These are phyloP conservation scores for Xanthoconium separans DNA, from an alignment of 1,284 basidiomycete genomes.

Conservation along the genomic window DNA sequence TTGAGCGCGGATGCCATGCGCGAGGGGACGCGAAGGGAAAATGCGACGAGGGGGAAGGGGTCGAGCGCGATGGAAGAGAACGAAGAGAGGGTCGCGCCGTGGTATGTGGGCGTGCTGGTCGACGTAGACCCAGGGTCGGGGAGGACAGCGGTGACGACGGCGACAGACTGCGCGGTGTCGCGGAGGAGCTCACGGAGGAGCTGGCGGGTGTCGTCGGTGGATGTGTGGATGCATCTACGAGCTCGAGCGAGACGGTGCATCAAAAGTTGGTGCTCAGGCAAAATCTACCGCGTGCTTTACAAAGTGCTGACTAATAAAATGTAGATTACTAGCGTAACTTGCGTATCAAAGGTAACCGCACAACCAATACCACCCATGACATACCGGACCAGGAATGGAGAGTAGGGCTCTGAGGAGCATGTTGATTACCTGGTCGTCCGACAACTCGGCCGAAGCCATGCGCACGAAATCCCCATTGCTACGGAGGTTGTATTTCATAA, in stretches of 20 bases:
- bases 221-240: conserved; percentile 8
- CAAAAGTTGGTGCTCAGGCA: background rate
- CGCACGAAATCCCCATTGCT: too few species aligned
- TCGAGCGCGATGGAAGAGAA: conserved; percentile 90
- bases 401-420: too few species aligned
- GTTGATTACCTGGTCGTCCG: too few species aligned
- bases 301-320: background rate
- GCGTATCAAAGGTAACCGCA: too few species aligned
- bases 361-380: too few species aligned
- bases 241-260: background rate
- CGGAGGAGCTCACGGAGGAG: conserved; percentile 46
- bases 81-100: conserved; percentile 90
- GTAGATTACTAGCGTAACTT: background rate
- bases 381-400: too few species aligned
- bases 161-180: conserved; percentile 62
- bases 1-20: conserved; percentile 71
- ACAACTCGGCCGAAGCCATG: too few species aligned
- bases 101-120: conserved; percentile 38
- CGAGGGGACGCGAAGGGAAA: conserved; percentile 86
- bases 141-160: conserved; percentile 54
- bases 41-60: conserved; percentile 83
- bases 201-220: conserved; percentile 13
- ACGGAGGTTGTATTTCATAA: too few species aligned
- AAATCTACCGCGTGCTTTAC: background rate
- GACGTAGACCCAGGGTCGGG: conserved; percentile 18